Evolutionary conservation across 345 rosid species (phyloP).

Genomic region (Euphorbia tirucalli): DNA sequence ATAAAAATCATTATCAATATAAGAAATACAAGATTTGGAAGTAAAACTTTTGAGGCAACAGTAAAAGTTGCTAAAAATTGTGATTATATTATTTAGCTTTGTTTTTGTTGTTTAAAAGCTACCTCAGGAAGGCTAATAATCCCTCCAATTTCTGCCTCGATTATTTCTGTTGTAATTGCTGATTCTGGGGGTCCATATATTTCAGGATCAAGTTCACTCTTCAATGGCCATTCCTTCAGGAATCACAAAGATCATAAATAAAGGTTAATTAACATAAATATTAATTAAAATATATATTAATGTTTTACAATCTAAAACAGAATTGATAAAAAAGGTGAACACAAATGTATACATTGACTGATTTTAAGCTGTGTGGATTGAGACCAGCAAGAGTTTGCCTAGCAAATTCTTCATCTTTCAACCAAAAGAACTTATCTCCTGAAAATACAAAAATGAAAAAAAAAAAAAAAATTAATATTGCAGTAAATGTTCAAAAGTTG

Average conservation of each 20-base stretch:
- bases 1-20: too few relatives aligned
- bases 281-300: too few relatives aligned
- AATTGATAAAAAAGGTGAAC: not conserved
- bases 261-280: too few relatives aligned
- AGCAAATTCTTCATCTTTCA: conserved; percentile 70
- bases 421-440: conserved; percentile 79
- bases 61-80: too few relatives aligned
- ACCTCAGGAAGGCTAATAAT: conserved; percentile 53
- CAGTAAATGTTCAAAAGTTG: too few relatives aligned
- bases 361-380: conserved; percentile 54
- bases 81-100: too few relatives aligned
- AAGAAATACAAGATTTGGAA: too few relatives aligned
- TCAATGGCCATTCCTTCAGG: conserved; percentile 78
- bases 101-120: not conserved
- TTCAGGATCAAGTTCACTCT: conserved; percentile 62
- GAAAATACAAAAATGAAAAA: conserved; percentile 14
- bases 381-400: conserved; percentile 80
- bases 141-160: conserved; percentile 56
- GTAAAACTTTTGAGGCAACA: too few relatives aligned
- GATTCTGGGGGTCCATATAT: conserved; percentile 65
- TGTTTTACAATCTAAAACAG: not conserved
- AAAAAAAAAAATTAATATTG: too few relatives aligned
- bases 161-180: conserved; percentile 53
- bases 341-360: conserved; percentile 41
- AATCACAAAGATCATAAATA: not conserved